A percentile compares a stretch with the other conserved stretches of the same genome.
phyloP scores from a whole-genome alignment of 2,329 filamentous ascomycete genomes.

The Cladosporium phlei region DNA sequence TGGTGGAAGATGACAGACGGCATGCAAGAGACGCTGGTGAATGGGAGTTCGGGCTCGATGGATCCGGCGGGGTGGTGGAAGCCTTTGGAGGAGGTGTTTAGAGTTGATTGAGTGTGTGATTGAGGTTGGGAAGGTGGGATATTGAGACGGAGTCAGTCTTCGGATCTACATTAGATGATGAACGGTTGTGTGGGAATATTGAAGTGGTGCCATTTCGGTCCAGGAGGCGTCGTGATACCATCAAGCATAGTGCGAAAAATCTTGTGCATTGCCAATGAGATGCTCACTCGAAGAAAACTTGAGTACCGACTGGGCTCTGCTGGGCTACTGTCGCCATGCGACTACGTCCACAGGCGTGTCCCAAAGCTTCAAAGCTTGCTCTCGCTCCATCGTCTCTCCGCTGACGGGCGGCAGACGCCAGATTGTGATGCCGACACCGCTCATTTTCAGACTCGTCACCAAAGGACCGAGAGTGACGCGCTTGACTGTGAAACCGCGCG shows the following conservation, averaged over 20 bases:
- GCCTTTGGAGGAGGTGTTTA: slow-evolving; percentile 65
- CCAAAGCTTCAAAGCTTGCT: slow-evolving; percentile 31
- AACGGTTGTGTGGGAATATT: neutral
- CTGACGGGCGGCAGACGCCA: slow-evolving; percentile 32
- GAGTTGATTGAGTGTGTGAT: slow-evolving; percentile 48
- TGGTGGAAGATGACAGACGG: slow-evolving; percentile 80
- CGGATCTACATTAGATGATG: too few species aligned
- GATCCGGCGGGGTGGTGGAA: slow-evolving; percentile 62
- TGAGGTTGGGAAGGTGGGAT: too few species aligned
- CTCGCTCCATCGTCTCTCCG: slow-evolving; percentile 26
- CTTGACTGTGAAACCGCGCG: slow-evolving; percentile 30
- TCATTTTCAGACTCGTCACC: slow-evolving; percentile 37
- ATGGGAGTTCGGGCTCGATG: slow-evolving; percentile 55
- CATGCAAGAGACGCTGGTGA: slow-evolving; percentile 61
- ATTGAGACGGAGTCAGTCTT: too few species aligned
- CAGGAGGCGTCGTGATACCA: too few species aligned
- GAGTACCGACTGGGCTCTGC: too few species aligned
- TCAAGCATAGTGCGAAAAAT: too few species aligned
- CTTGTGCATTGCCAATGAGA: too few species aligned
- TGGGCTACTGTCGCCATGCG: slow-evolving; percentile 34
- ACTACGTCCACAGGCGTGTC: slow-evolving; percentile 33
- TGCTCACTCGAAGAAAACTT: too few species aligned
- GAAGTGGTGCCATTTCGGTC: too few species aligned
- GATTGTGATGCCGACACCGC: slow-evolving; percentile 35
- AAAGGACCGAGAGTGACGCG: slow-evolving; percentile 32